Base-by-base conservation (phyloP, 2,329 filamentous ascomycete species). In the Penicillium decumbens region DNA sequence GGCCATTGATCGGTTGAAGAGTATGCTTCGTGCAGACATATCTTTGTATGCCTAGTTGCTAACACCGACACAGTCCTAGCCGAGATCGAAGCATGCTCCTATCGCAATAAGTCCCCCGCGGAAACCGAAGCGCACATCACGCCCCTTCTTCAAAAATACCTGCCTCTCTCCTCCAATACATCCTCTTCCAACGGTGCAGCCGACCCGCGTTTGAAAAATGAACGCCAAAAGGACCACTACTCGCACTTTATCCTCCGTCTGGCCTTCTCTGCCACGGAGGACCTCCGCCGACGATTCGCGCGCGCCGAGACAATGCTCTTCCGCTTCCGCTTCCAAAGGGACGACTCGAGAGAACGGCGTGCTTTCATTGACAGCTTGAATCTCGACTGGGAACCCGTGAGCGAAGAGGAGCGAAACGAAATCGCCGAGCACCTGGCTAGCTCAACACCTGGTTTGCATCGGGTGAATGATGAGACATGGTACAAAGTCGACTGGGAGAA, bases 401-500 rank as follows among this genome's bases (percentile, higher is more conserved):
- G 78, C 0, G 88, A 90, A 1, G 85, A 88, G 1, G 93, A 98
- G 72, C 89, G 81, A 79, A 80, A 72, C n/a, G 77, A 80, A 52
- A 73, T 89, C 46, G 76, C 77, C 1, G 74, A 80, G 0, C 80
- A 87, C 50, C 71, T 95, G 44, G 72, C 78, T 0, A 80, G 81
- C 29, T 77, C 79, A 4, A 81, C 78, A 2, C 72, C 72, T 6
- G 74, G 76, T 4, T 61, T 77, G 41, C 69, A 67, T 35, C 68
- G 70, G 46, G 54, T 77, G 5, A 89, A 95, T 13, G 89, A 95
- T 37, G 89, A 93, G 62, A 83, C 77, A 24, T 98, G 89, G 86
- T 95, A 95, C 77, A 97, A 96, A 73, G 89, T 97, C 1, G 89
- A 96, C 63, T 98, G 92, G 90, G 87, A 90, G 66, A 82, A 84